These are phyloP conservation scores for Paramecium caudatum DNA, from an alignment of 73 alveolate species.

Conservation along the genomic window DNA sequence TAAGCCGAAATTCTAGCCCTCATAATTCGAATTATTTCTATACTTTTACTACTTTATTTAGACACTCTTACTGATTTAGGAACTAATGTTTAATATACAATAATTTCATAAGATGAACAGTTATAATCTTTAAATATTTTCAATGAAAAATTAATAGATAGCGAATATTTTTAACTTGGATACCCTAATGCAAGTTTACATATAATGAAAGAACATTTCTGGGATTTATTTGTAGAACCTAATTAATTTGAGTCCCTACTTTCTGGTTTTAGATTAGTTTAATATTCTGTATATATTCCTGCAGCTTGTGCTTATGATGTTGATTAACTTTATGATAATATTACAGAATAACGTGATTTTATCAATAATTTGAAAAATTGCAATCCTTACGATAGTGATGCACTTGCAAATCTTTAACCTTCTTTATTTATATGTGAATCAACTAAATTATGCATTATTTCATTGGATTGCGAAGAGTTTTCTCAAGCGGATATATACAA, in stretches of 20 bases:
- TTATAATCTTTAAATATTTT: no score
- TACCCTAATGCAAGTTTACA: background rate
- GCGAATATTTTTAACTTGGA: no score
- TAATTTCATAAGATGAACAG: no score
- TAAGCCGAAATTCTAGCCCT: background rate
- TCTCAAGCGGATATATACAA: background rate
- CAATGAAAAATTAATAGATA: no score
- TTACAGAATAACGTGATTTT: background rate
- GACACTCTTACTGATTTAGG: constrained; percentile 18
- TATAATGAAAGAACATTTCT: background rate
- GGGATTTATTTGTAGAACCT: background rate
- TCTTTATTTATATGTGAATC: background rate
- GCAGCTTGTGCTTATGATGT: background rate
- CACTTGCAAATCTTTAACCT: background rate
- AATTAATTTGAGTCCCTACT: no score
- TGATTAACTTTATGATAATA: background rate
- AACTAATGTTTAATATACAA: background rate
- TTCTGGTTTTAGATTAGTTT: background rate
- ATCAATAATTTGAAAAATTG: constrained; percentile 36
- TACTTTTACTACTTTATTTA: background rate
- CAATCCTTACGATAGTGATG: constrained; percentile 35
- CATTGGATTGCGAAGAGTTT: background rate
- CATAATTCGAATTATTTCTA: background rate
- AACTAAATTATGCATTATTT: background rate
- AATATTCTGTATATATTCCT: background rate